Base-by-base conservation (phyloP, 345 rosid genomes). In the Cardamine resedifolia region DNA sequence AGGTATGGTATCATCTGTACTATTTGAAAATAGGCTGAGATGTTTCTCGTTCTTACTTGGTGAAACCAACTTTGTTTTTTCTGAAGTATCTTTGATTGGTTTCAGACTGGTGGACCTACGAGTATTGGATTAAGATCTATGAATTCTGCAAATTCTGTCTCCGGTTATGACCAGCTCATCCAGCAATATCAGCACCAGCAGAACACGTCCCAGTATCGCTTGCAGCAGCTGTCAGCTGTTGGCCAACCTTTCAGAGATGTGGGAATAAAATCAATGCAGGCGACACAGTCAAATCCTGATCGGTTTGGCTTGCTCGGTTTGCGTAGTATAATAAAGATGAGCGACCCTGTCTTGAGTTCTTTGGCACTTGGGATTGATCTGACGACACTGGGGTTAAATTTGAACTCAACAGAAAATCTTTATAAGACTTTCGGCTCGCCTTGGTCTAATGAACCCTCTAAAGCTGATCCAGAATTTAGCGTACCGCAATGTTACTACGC, bases 351-450 rank as follows among this genome's bases (percentile, higher is more conserved):
- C 80, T 78, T 86, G 41, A 83, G 88, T 6, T 80, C 93, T 33
- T 82, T 90, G 51, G 96, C 96, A 4, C 90, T 88, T 73, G 96
- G 96, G 79, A 88, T 93, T 70, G 98, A 93, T 68, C 73, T 93
- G 69, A 89, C 92, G 7, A 85, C 92, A 47, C 85, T 94, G 10
- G 97, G 98, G 33, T 79, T 91, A 69, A 87, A 89, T 71, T 81
- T 94, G 85, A 94, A 89, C 76, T 91, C 98, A 15, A 59, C 90
- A 6, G 96, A 89, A 64, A 84, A 80, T 82, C 93, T 94, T 70
- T 84, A 89, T 31, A 94, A 91, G 83, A 86, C 95, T 21, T 94
- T 94, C 64, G 89, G 88, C 65, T 94, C 98, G n/a, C 98, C 98
- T 19, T 94, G 96, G 97, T 87, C 96, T 15, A 95, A 91, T 56